phyloP scores from a whole-genome alignment of 2,329 filamentous ascomycete species.

The Xylaria sp. region DNA sequence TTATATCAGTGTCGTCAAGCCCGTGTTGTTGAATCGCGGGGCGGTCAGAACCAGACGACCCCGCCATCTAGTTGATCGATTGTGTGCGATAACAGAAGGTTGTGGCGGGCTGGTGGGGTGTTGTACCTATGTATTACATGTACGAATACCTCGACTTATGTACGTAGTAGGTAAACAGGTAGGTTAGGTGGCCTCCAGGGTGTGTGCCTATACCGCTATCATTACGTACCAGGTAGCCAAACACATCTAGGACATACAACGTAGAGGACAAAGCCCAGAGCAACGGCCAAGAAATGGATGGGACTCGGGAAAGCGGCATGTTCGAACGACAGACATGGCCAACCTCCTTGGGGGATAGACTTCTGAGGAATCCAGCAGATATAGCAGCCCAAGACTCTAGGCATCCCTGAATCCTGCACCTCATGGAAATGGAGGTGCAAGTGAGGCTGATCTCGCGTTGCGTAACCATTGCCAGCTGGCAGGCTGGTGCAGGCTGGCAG shows the following conservation, averaged over 20 bases:
- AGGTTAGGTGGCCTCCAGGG: not conserved
- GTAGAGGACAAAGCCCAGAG: too few species aligned
- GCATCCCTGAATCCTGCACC: not conserved
- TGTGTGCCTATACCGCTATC: not conserved
- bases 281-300: not conserved
- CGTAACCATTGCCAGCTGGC: not conserved
- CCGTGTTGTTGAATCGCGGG: constrained; percentile 7
- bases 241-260: not conserved
- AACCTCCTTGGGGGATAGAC: not conserved
- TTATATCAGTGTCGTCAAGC: too few species aligned
- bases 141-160: not conserved
- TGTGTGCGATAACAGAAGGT: constrained; percentile 15
- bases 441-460: not conserved
- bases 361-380: not conserved
- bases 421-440: not conserved
- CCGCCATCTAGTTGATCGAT: constrained; percentile 9
- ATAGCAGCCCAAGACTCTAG: not conserved
- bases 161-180: too few species aligned
- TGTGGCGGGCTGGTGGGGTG: constrained; percentile 26
- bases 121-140: too few species aligned
- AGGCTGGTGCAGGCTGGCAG: not conserved
- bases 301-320: not conserved
- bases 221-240: not conserved
- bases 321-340: not conserved
- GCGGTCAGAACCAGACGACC: constrained; percentile 19